Conservation (phyloP, 2,329 filamentous ascomycete genomes). For the Furcasterigmium furcatum region DNA sequence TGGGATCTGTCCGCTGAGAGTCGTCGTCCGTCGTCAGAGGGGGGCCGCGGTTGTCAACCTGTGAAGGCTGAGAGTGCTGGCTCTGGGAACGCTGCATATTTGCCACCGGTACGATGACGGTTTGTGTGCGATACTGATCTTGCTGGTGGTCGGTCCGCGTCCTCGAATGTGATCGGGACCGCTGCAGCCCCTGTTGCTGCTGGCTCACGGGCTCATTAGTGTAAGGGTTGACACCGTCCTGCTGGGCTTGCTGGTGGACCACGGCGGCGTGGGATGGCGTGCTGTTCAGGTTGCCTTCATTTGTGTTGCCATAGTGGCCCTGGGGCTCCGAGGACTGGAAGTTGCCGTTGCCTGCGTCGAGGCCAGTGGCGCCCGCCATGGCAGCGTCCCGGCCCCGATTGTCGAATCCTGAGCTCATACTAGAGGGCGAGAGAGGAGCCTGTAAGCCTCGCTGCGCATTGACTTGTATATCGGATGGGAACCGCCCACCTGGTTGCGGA, state of each 20-base stretch:
- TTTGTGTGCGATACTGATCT: constrained; percentile 3
- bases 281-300: constrained; percentile 24
- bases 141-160: background rate
- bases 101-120: background rate
- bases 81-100: constrained; percentile 6
- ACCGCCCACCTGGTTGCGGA: constrained; percentile 90
- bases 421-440: constrained; percentile 75
- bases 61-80: background rate
- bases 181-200: no score
- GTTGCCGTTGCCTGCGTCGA: background rate
- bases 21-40: background rate
- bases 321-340: background rate
- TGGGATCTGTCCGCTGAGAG: background rate
- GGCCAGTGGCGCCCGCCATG: constrained; percentile 51
- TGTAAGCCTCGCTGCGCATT: constrained; percentile 76
- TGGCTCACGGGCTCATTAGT: constrained; percentile 39
- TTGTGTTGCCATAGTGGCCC: constrained; percentile 22
- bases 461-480: constrained; percentile 90
- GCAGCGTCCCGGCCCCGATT: constrained; percentile 53
- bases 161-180: background rate
- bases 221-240: constrained; percentile 58
- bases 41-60: background rate
- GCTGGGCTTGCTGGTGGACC: constrained; percentile 44
- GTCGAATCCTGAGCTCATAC: constrained; percentile 65
- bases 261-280: constrained; percentile 48